phyloP scores from a whole-genome alignment of 2,329 filamentous ascomycete genomes.

The Fusarium sp. region DNA sequence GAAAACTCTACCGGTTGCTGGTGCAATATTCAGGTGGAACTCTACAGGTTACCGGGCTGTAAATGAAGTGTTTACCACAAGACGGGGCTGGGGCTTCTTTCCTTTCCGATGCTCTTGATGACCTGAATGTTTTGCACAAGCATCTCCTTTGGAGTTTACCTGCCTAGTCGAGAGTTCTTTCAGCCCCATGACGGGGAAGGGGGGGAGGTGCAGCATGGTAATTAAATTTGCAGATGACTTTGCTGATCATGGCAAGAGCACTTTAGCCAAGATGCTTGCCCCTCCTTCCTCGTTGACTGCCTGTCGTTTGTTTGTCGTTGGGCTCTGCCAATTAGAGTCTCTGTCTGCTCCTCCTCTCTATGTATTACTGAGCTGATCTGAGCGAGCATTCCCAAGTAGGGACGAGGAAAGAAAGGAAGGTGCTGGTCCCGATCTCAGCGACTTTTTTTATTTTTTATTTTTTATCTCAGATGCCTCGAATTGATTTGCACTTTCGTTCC shows the following conservation, averaged over 20 bases:
- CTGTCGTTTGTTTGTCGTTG: neutral
- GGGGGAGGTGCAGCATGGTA: slow-evolving; percentile 17
- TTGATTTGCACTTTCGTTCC: slow-evolving; percentile 9
- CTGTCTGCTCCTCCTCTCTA: neutral
- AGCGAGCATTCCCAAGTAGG: neutral
- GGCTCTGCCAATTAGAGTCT: slow-evolving; percentile 3
- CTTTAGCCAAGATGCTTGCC: slow-evolving; percentile 10
- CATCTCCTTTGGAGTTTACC: neutral
- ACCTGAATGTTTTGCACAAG: too few species aligned
- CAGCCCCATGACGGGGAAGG: neutral
- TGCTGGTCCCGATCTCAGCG: slow-evolving; percentile 9
- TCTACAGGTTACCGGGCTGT: too few species aligned
- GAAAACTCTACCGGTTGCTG: neutral
- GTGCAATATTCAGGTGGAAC: neutral
- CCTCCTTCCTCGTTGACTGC: slow-evolving; percentile 9
- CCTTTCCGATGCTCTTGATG: too few species aligned
- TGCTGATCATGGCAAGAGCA: slow-evolving; percentile 4
- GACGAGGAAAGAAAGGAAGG: neutral
- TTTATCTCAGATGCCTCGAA: slow-evolving; percentile 20
- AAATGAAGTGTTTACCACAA: too few species aligned
- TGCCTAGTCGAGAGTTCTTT: neutral
- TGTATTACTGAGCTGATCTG: neutral
- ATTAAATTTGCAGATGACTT: slow-evolving; percentile 26
- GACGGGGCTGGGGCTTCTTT: too few species aligned
- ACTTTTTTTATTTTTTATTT: too few species aligned